Evolutionary conservation across 306 rosid genomes (phyloP).

Genomic region (Vigna trinervia): DNA sequence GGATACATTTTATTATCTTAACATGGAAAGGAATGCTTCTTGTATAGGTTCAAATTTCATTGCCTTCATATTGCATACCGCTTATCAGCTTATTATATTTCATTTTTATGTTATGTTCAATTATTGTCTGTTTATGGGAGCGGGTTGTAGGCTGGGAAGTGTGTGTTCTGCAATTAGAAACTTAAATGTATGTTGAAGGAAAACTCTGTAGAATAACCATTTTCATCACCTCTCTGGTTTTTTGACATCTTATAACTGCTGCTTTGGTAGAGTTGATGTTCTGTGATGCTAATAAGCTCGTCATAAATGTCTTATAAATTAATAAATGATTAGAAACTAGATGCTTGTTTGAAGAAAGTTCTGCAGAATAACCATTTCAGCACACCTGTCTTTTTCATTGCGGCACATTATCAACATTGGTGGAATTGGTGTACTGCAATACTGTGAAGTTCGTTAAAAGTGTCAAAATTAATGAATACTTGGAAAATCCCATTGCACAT

Average conservation of each 20-base stretch:
- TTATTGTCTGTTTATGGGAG: background rate
- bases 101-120: background rate
- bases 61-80: background rate
- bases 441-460: background rate
- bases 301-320: background rate
- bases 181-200: background rate
- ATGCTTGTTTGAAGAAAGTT: background rate
- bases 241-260: slow-evolving; percentile 1
- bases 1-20: background rate
- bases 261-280: background rate
- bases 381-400: background rate
- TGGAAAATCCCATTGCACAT: background rate
- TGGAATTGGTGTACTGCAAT: slow-evolving; percentile 12
- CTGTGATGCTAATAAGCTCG: slow-evolving; percentile 10
- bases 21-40: background rate
- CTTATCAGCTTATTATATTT: slow-evolving; percentile 5
- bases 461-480: slow-evolving; percentile 19
- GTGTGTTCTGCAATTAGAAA: slow-evolving; percentile 3
- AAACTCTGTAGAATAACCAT: slow-evolving; percentile 4
- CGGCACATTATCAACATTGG: slow-evolving; percentile 16
- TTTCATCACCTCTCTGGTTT: background rate
- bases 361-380: slow-evolving; percentile 7
- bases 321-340: slow-evolving; percentile 3
- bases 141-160: background rate
- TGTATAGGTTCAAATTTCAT: slow-evolving; percentile 2